These are phyloP conservation scores for Anaeromyces robustus DNA, from an alignment of 192 early-diverging fungal species.

Conservation along the genomic window DNA sequence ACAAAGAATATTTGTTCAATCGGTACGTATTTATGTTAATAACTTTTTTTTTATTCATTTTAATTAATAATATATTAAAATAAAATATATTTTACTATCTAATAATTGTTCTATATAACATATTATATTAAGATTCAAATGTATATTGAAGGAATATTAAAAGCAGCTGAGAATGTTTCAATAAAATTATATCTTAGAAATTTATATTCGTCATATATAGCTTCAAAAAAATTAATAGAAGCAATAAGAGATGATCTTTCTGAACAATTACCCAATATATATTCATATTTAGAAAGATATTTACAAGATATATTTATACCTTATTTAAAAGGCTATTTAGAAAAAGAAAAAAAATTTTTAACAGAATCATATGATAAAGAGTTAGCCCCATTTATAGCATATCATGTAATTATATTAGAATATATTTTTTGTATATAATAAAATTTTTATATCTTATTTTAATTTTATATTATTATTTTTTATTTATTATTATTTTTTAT, in stretches of 20 bases:
- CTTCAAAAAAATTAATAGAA: neutral
- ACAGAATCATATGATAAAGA: neutral
- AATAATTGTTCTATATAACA: neutral
- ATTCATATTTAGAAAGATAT: neutral
- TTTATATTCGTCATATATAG: neutral
- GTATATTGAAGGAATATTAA: conserved; percentile 66
- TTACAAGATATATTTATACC: neutral
- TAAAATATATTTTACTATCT: conserved; percentile 1
- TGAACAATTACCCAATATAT: neutral
- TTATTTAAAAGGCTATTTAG: neutral
- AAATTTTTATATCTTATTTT: no score
- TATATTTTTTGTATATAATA: no score
- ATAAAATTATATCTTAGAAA: conserved; percentile 2
- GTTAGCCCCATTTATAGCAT: neutral
- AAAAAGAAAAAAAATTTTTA: neutral
- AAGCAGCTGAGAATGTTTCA: conserved; percentile 49
- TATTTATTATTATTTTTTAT: no score
- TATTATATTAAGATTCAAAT: conserved; percentile 54
- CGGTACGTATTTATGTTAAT: no score
- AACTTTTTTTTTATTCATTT: no score
- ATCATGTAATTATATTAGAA: neutral
- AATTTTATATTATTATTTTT: no score
- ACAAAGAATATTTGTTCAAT: conserved; percentile 90
- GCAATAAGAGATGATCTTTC: neutral
- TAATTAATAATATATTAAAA: no score